These are phyloP conservation scores for Euphrasia confusa DNA, from an alignment of 257 asterid species.

Conservation along the genomic window DNA sequence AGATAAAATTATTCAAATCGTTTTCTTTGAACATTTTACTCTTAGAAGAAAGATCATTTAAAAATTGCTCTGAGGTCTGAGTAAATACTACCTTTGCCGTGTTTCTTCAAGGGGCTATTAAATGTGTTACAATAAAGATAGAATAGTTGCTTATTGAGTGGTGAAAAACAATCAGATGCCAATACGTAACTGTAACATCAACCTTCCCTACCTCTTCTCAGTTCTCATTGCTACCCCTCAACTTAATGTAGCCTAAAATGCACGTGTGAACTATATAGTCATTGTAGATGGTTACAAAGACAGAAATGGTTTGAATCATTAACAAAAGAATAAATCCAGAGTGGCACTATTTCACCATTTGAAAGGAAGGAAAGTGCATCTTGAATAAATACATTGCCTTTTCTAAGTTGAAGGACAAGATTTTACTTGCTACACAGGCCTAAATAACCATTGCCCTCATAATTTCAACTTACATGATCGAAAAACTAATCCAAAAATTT, in stretches of 20 bases:
- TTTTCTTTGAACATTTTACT: neutral
- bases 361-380: conserved; percentile 12
- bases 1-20: neutral
- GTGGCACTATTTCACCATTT: conserved; percentile 4
- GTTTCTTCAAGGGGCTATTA: neutral
- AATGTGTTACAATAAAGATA: conserved; percentile 12
- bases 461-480: neutral
- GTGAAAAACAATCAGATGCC: neutral
- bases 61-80: neutral
- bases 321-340: conserved; percentile 11
- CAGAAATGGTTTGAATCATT: neutral
- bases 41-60: conserved; percentile 10
- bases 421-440: conserved; percentile 9
- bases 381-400: neutral
- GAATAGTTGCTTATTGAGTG: conserved; percentile 4
- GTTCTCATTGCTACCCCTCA: conserved; percentile 7
- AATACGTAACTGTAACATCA: neutral
- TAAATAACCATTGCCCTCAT: neutral
- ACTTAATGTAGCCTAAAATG: conserved; percentile 20
- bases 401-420: neutral
- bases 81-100: conserved; percentile 1
- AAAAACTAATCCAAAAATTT: neutral
- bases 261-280: neutral
- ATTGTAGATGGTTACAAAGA: neutral
- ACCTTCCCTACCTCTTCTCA: conserved; percentile 2